Percentiles rank a stretch among this genome's conserved stretches.
Evolutionary conservation across 768 basidiomycete genomes (phyloP).

Genomic region (Boletus patriciae): DNA sequence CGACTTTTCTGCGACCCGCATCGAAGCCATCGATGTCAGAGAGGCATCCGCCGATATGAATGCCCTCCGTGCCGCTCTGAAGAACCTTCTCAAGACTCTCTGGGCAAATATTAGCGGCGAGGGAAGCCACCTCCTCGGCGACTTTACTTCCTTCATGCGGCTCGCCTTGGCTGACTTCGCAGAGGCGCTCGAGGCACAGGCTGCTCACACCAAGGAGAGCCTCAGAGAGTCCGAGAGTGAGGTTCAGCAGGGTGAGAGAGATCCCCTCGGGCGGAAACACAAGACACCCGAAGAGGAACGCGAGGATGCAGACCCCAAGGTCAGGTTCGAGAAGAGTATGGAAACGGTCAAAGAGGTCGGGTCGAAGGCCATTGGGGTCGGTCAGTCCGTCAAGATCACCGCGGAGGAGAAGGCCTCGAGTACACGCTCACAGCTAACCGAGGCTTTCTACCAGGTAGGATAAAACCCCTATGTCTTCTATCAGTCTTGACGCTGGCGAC

Average conservation of each 20-base stretch:
- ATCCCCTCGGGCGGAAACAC: slow-evolving; percentile 54
- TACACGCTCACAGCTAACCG: slow-evolving; percentile 44
- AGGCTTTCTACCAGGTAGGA: slow-evolving; percentile 54
- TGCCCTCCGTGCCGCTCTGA: slow-evolving; percentile 50
- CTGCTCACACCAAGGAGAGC: slow-evolving; percentile 49
- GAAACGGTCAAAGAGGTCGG: slow-evolving; percentile 62
- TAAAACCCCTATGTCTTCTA: too few relatives aligned
- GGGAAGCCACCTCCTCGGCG: slow-evolving; percentile 52
- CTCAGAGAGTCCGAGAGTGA: slow-evolving; percentile 57
- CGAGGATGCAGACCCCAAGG: slow-evolving; percentile 47
- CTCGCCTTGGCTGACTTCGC: slow-evolving; percentile 67
- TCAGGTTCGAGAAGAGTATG: slow-evolving; percentile 65
- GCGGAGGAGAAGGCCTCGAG: slow-evolving; percentile 46
- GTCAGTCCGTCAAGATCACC: slow-evolving; percentile 43
- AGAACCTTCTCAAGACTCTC: slow-evolving; percentile 49
- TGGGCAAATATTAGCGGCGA: slow-evolving; percentile 56
- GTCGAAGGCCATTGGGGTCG: slow-evolving; percentile 53
- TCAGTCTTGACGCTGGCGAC: not conserved
- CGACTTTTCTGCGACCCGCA: slow-evolving; percentile 43
- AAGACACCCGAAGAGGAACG: slow-evolving; percentile 43
- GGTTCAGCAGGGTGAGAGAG: slow-evolving; percentile 60
- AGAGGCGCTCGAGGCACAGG: slow-evolving; percentile 54
- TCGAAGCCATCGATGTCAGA: slow-evolving; percentile 41
- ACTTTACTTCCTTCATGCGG: slow-evolving; percentile 64
- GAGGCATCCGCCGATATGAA: slow-evolving; percentile 51